phyloP scores from a whole-genome alignment of 2,329 filamentous ascomycete species.

The Pyrenochaeta sp. region DNA sequence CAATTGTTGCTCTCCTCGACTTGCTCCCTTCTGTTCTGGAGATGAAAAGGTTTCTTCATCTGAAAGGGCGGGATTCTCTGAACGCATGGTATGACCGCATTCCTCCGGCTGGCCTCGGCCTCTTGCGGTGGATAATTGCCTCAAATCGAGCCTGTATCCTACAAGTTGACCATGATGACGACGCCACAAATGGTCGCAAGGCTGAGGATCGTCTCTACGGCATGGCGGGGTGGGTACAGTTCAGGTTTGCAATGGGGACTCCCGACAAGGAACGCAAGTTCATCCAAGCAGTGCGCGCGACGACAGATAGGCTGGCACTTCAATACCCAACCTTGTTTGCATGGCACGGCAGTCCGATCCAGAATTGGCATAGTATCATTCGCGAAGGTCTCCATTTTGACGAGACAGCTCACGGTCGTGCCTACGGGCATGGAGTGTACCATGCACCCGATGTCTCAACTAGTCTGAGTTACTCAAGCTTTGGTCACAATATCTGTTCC shows the following conservation, averaged over 20 bases:
- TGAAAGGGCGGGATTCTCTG: constrained; percentile 49
- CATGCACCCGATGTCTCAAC: constrained; percentile 68
- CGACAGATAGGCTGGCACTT: constrained; percentile 50
- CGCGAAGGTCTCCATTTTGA: constrained; percentile 81
- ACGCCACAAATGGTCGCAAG: constrained; percentile 31
- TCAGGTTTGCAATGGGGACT: constrained; percentile 85
- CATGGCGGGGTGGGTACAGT: constrained; percentile 76
- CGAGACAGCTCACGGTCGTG: constrained; percentile 67
- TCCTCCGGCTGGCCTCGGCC: constrained; percentile 68
- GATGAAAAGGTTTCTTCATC: constrained; percentile 61
- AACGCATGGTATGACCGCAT: constrained; percentile 65
- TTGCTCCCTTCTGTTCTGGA: constrained; percentile 67
- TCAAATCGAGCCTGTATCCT: constrained; percentile 89
- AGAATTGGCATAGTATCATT: constrained; percentile 91
- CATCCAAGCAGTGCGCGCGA: constrained; percentile 64
- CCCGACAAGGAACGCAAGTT: constrained; percentile 89
- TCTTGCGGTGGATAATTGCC: constrained; percentile 87
- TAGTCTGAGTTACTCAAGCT: constrained; percentile 61
- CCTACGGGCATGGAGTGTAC: constrained; percentile 82
- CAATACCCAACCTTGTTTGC: constrained; percentile 77
- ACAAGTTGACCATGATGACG: constrained; percentile 65
- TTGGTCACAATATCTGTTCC: constrained; percentile 8
- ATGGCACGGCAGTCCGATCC: constrained; percentile 80
- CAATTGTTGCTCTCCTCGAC: constrained; percentile 62
- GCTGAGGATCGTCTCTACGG: constrained; percentile 65